Evolutionary conservation across 192 early-diverging fungal species (phyloP), one percentile per base, ranked within the genome.

Genomic region (Coemansia sp.): DNA sequence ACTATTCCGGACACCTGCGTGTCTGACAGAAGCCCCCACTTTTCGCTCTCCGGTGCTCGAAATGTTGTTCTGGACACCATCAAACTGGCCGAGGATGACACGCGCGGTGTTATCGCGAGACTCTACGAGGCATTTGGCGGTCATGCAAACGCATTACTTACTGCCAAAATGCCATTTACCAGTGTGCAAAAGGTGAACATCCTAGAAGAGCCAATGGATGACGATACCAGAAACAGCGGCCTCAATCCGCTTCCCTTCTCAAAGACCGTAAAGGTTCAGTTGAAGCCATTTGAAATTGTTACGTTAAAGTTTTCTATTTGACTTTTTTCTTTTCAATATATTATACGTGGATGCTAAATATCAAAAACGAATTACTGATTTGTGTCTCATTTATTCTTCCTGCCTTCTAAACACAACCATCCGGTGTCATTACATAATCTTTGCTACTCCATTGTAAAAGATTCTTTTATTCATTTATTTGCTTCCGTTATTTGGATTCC

Each of bases 121-220:
- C 66, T 99, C 18, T 95, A 95, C 72, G 97, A 99, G 71, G 90
- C 94, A 6, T 94, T 88, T 75, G 96, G 97, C 32, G 95, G 95
- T 2, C 90, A 71, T 64, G 71, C 64, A 8, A 61, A 56, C 21
- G 71, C 67, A 1, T 32, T 71, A 15, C 32, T 78, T 11, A 71
- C 68, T 18, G 64, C 65, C 6, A 45, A 63, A 11, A 66, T 79
- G 2, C 78, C 76, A 13, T 58, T 76, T 10, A 32, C 19, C 45
- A 66, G 48, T 5, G 63, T 88, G 8, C 66, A 78, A 19, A 75
- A 82, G 66, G 90, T 89, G 60, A 97, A 97, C 71, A 85, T 94
- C 13, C 62, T 97, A 47, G 95, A 97, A 77, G 92, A 95, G 57
- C 76, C 76, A 19, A 66, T 75, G 58, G 70, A 76, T 36, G 61